Evolutionary conservation across 345 rosid genomes (phyloP).

Genomic region (Lepidium sativum): DNA sequence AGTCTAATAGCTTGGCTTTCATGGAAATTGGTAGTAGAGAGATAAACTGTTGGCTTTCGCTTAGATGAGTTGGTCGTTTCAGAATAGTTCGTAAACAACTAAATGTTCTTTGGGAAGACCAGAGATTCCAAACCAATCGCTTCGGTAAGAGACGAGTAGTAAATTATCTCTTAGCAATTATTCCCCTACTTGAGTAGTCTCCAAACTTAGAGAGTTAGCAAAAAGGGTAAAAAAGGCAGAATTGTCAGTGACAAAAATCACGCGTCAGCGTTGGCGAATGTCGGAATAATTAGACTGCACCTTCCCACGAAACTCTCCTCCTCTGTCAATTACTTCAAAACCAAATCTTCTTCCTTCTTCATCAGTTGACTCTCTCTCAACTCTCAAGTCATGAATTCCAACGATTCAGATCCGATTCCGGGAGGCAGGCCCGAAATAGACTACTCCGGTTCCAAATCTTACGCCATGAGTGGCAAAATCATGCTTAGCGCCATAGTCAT

Average conservation of each 20-base stretch:
- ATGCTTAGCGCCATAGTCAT: conserved; percentile 62
- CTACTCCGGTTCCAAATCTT: conserved; percentile 14
- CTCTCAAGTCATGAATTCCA: conserved; percentile 11
- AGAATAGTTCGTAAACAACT: too few relatives aligned
- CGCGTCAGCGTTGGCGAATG: conserved; percentile 23
- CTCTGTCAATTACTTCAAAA: conserved; percentile 12
- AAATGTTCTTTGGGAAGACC: too few relatives aligned
- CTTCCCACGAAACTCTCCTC: conserved; percentile 24
- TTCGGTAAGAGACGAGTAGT: too few relatives aligned
- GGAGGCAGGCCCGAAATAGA: background rate
- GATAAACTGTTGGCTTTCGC: too few relatives aligned
- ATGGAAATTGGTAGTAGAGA: too few relatives aligned
- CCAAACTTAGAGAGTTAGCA: too few relatives aligned
- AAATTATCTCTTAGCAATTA: too few relatives aligned
- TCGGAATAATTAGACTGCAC: background rate
- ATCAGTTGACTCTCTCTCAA: conserved; percentile 14
- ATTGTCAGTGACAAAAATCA: background rate
- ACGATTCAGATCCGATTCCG: background rate
- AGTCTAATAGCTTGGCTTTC: too few relatives aligned
- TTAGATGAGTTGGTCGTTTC: too few relatives aligned
- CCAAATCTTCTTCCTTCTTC: background rate
- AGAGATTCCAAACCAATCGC: too few relatives aligned
- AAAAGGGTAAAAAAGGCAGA: too few relatives aligned
- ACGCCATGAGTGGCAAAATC: conserved; percentile 56
- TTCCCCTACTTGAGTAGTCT: too few relatives aligned